Evolutionary conservation across 805 yeast species (phyloP).

Genomic region (Schwanniomyces occidentalis): DNA sequence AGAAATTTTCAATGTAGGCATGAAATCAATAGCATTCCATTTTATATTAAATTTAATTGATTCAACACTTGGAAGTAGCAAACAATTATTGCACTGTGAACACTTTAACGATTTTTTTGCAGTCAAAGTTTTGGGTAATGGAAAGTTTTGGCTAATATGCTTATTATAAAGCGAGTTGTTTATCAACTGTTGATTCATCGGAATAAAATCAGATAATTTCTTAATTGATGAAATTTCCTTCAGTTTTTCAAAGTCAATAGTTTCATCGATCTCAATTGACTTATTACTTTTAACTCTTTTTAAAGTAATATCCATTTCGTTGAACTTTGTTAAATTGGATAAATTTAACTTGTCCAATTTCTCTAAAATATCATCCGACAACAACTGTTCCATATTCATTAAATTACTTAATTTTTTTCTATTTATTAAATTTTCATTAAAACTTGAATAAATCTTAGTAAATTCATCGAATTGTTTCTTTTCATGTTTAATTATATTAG

Average conservation of each 20-base stretch:
- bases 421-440: not conserved
- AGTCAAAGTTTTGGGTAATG: conserved; percentile 24
- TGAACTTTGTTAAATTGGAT: conserved; percentile 2
- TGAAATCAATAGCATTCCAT: conserved; percentile 33
- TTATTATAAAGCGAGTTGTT: conserved; percentile 1
- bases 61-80: conserved; percentile 27
- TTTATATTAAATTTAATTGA: conserved; percentile 30
- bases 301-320: not conserved
- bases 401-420: not conserved
- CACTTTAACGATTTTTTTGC: conserved; percentile 28
- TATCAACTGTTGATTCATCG: conserved; percentile 4
- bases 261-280: conserved; percentile 2
- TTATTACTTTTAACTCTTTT: not conserved
- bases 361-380: conserved; percentile 7
- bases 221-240: not conserved
- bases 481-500: conserved; percentile 16
- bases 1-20: conserved; percentile 30
- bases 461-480: not conserved
- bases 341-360: conserved; percentile 6
- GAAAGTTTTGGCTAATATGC: conserved; percentile 11
- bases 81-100: conserved; percentile 24
- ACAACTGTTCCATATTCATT: not conserved
- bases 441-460: not conserved
- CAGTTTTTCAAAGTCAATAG: conserved; percentile 9
- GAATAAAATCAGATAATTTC: conserved; percentile 1